A percentile compares a stretch with the other conserved stretches of the same genome.
Conservation (phyloP, 2,329 filamentous ascomycete species). For the Colletotrichum trifolii region DNA sequence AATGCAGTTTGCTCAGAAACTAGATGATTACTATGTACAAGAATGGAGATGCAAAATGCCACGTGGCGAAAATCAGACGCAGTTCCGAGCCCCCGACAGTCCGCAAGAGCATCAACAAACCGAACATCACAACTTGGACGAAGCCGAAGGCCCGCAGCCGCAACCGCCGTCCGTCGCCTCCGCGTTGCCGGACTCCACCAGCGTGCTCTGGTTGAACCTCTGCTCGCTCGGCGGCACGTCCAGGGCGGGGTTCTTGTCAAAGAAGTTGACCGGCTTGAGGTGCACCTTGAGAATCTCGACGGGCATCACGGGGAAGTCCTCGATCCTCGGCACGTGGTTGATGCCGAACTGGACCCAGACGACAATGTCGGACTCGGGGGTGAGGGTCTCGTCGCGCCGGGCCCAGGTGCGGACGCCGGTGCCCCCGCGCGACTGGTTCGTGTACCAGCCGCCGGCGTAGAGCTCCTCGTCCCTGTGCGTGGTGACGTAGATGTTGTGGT, state of each 20-base stretch:
- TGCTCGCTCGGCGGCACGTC: conserved; percentile 41
- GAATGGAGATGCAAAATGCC: too few relatives aligned
- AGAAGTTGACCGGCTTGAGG: conserved; percentile 63
- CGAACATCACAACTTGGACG: conserved; percentile 13
- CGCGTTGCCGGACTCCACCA: conserved; percentile 14
- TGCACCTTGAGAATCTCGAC: conserved; percentile 63
- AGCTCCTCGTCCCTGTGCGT: conserved; percentile 28
- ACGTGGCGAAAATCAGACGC: too few relatives aligned
- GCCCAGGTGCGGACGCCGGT: conserved; percentile 30
- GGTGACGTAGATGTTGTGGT: conserved; percentile 35
- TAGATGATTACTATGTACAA: too few relatives aligned
- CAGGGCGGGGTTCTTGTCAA: conserved; percentile 61
- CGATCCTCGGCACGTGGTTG: conserved; percentile 65
- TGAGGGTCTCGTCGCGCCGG: conserved; percentile 24
- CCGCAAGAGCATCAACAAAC: too few relatives aligned
- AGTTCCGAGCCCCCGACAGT: too few relatives aligned
- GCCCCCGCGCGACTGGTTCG: conserved; percentile 30
- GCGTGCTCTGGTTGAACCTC: conserved; percentile 31
- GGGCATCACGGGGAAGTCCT: conserved; percentile 71
- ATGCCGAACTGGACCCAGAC: conserved; percentile 67
- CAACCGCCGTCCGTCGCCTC: neutral
- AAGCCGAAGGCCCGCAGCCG: conserved; percentile 3
- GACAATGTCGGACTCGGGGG: conserved; percentile 46
- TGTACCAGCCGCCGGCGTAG: conserved; percentile 34
- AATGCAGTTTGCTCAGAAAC: too few relatives aligned